Base-by-base conservation (phyloP, 1,284 basidiomycete genomes). In the Heterobasidion occidentale region DNA sequence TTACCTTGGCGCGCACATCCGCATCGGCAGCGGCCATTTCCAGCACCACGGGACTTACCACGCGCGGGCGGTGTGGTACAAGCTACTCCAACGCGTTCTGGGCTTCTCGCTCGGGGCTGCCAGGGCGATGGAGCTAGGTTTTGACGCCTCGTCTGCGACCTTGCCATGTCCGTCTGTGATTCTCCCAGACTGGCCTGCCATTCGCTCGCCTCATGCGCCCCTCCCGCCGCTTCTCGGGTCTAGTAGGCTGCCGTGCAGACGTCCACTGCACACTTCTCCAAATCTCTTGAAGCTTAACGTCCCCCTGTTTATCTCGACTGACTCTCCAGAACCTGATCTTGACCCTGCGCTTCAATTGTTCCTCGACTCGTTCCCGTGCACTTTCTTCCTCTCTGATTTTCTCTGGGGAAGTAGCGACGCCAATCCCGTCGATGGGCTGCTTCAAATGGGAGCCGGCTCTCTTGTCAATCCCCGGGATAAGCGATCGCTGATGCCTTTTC, bases 231-330 rank as follows among this genome's bases (percentile, higher is more conserved):
- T 67, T 4, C 57, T 61, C 1, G 59, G 64, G 44, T 51, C 56
- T n/a, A 60, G 47, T 47, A 67, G 54, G 36, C 61, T 38, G 33
- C 65, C 58, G 0, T 83, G 81, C 58, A 71, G 65, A 8, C 60
- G 62, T 7, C 59, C 50, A 46, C 65, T 66, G 36, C 71, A 83
- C 62, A 64, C 61, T 0, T 59, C 61, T 1, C 60, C 63, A 3
- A 59, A 63, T 3, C 72, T 81, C 27, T 58, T 62, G 15, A 63
- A 64, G 4, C 74, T 89, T 54, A 88, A 87, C 60, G 71, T 70
- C 11, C 86, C 86, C 0, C 64, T 92, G 20, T 92, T 81, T 69
- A 75, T 92, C 57, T 81, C 90, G 4, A 90, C 88, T 2, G 88
- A 91, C 65, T 74, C 79, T 9, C 62, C 69, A 14, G 71, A 75